phyloP scores from a whole-genome alignment of 73 alveolate genomes.

The Paramecium primaurelia region DNA sequence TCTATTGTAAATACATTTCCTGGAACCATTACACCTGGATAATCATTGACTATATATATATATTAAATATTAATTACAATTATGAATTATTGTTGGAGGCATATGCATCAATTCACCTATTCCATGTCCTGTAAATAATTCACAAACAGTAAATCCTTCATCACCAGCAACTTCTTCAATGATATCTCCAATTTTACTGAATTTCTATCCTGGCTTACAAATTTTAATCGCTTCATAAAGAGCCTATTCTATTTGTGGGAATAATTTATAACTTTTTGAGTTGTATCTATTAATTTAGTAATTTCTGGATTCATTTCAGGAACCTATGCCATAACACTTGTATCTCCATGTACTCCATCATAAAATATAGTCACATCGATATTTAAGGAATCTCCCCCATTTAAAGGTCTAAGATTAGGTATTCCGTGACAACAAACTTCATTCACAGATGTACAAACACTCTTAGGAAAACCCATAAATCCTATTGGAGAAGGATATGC shows the following conservation, averaged over 20 bases:
- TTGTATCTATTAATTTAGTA: constrained; percentile 73
- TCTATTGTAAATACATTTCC: constrained; percentile 97
- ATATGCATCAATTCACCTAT: constrained; percentile 89
- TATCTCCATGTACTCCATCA: constrained; percentile 93
- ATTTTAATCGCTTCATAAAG: constrained; percentile 57
- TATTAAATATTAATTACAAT: constrained; percentile 41
- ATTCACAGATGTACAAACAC: constrained; percentile 90
- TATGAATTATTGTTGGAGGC: constrained; percentile 85
- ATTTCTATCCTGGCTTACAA: constrained; percentile 86
- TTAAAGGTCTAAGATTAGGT: constrained; percentile 84
- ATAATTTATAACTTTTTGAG: constrained; percentile 60
- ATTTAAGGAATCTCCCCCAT: constrained; percentile 85
- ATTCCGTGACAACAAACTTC: constrained; percentile 95
- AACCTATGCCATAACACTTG: constrained; percentile 79
- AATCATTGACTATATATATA: constrained; percentile 32
- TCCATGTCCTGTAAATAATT: constrained; percentile 92
- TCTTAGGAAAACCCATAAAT: constrained; percentile 90
- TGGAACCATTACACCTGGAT: constrained; percentile 71
- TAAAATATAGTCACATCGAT: constrained; percentile 84
- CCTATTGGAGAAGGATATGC: constrained; percentile 93
- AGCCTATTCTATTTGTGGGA: constrained; percentile 66
- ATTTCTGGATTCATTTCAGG: constrained; percentile 86
- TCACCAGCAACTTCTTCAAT: constrained; percentile 68
- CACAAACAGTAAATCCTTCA: constrained; percentile 77
- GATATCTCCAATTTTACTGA: constrained; percentile 83